phyloP scores from a whole-genome alignment of 2,329 filamentous ascomycete genomes.

The Colletotrichum higginsianum region DNA sequence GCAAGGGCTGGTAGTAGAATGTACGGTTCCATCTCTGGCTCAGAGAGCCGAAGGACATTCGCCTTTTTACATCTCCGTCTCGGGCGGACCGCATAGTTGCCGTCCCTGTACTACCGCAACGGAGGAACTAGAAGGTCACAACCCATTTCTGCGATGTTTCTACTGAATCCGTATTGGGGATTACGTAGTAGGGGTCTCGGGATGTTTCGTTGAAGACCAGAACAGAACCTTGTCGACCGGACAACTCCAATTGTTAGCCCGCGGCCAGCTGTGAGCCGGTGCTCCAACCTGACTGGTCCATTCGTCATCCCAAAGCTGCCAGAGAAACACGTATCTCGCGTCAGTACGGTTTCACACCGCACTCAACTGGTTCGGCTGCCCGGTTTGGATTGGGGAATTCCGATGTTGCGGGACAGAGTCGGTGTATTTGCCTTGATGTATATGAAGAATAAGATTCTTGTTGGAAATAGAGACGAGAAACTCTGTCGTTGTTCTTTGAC shows the following conservation, averaged over 20 bases:
- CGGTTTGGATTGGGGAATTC: not conserved
- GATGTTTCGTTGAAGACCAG: not conserved
- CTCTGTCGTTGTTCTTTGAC: too few species aligned
- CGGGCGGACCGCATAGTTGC: not conserved
- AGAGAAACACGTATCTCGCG: conserved; percentile 38
- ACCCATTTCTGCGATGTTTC: not conserved
- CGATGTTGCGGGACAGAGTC: not conserved
- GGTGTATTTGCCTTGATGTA: not conserved
- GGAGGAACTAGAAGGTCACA: not conserved
- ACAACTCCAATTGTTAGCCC: conserved; percentile 28
- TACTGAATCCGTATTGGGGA: not conserved
- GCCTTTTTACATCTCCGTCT: not conserved
- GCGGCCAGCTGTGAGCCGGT: not conserved
- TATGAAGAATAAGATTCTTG: not conserved
- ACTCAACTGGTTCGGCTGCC: not conserved
- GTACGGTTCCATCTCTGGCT: not conserved
- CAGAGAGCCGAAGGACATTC: not conserved
- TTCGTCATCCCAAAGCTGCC: conserved; percentile 9
- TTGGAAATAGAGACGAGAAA: too few species aligned
- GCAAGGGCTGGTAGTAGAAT: not conserved
- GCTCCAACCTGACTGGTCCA: conserved; percentile 5
- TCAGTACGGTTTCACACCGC: not conserved
- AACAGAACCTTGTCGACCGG: conserved; percentile 29
- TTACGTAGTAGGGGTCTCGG: conserved; percentile 3
- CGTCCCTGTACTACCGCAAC: not conserved